Base-by-base conservation (phyloP, 1,139 yeast genomes). In the Protomyces gravidus region DNA sequence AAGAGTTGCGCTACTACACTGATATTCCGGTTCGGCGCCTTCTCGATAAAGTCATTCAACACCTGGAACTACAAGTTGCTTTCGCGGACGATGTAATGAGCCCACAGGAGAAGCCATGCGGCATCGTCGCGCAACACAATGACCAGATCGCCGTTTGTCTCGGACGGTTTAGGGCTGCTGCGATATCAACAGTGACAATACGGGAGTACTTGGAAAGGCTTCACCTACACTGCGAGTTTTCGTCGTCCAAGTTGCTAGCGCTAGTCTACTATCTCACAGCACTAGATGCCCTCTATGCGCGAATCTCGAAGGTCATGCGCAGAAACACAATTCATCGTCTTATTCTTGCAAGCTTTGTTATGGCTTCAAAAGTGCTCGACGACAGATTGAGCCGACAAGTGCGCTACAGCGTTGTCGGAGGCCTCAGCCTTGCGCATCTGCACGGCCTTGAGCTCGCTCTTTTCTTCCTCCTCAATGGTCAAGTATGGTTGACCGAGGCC, bases 361-460 rank as follows among this genome's bases (percentile, higher is more conserved):
- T 53, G 13, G 58, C 58, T n/a, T 53, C 51, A 21, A 53, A 53
- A 23, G 47, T 53, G 33, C 36, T 53, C 28, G 58, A 53, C 21
- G 58, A 53, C 39, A 50, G 51, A 2, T 42, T 53, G 30, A 53
- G 47, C 25, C 58, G 51, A 17, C 58, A 53, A 21, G 23, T 53
- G 7, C 50, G 58, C 5, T 53, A 50, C 51, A 21, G 51, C 26
- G 58, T 53, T 7, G 58, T 53, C 17, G 58, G 58, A 5, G 58
- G 58, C 11, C 47, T 53, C 36, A 45, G 45, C 13, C 39, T 53
- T 11, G 51, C 47, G n/a, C 58, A 53, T 23, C 46, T 53, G 9
- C 58, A 53, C 26, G 58, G 58, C 4, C 58, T 53, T 28, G 58
- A 53, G 51, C 46, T 53, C 27, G 58, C 58, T 3, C 48, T 53